Percentiles rank a stretch among this genome's conserved stretches.
Evolutionary conservation across 208 protist genomes (phyloP).

Genomic region (Crithidia bombi): DNA sequence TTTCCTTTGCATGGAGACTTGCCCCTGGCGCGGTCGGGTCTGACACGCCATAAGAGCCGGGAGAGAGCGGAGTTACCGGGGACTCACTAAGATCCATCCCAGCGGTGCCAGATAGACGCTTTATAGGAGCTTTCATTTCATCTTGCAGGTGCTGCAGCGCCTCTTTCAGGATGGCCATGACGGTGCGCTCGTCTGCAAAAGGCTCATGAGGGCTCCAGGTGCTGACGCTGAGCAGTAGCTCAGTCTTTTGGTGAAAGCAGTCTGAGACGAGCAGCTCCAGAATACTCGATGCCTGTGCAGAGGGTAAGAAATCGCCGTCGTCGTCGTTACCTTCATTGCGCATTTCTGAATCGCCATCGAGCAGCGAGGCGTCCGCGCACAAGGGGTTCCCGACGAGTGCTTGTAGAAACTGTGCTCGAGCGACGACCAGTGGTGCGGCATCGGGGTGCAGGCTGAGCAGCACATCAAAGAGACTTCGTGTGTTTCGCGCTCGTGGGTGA

Average conservation of each 20-base stretch:
- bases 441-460: constrained; percentile 16
- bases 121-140: not conserved
- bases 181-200: not conserved
- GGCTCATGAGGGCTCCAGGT: not conserved
- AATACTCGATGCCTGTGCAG: not conserved
- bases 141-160: not conserved
- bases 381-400: not conserved
- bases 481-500: not conserved
- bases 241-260: not conserved
- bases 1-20: not conserved
- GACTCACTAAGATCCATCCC: not conserved
- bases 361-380: too few species aligned
- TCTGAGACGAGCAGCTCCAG: not conserved
- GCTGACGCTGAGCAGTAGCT: constrained; percentile 2
- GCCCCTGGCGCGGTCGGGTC: not conserved
- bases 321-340: not conserved
- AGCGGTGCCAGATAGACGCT: constrained; percentile 1
- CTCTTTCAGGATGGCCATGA: not conserved
- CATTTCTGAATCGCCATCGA: too few species aligned
- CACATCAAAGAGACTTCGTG: constrained; percentile 17
- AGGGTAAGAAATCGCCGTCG: not conserved
- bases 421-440: constrained; percentile 9
- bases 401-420: constrained; percentile 7
- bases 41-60: too few species aligned
- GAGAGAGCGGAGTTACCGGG: too few species aligned